Percentiles rank a stretch among this genome's conserved stretches.
These are phyloP conservation scores for barley (Hordeum vulgare) DNA, from an alignment of 176 grass and related monocot genomes.

Conservation along the genomic window MorexV3_pseudomolecules_assembly NC_058524.1:95930448-95930947, in stretches of 20 bases:
- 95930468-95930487: neutral
- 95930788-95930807: neutral
- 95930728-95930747: neutral
- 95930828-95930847: neutral
- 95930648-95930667: neutral
- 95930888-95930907: neutral
- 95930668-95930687: slow-evolving; percentile 2
- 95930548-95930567: too few relatives aligned
- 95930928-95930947: neutral
- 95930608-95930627: neutral
- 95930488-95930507: neutral
- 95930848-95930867: neutral
- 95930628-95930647: neutral
- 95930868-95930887: neutral
- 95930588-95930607: neutral
- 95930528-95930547: neutral
- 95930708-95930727: neutral
- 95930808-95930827: neutral
- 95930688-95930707: neutral
- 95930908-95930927: slow-evolving; percentile 1
- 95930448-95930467: neutral
- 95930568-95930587: neutral
- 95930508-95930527: neutral
- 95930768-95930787: neutral
- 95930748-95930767: neutral